Evolutionary conservation across 306 rosid species (phyloP), one percentile per base, ranked within the genome.

Genomic region (Fragaria iinumae): DNA sequence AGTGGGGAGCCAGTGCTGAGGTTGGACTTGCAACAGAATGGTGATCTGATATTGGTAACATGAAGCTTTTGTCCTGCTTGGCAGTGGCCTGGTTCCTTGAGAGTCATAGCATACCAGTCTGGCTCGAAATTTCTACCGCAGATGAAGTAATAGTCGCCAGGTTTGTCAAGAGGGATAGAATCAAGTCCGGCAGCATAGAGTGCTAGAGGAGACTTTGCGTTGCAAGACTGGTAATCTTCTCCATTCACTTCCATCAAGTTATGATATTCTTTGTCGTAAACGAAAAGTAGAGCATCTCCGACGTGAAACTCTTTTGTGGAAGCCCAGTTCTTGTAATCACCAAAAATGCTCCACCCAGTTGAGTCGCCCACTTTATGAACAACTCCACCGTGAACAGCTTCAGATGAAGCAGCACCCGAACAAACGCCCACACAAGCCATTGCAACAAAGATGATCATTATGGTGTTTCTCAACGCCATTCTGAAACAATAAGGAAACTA

Each of bases 221-320:
- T 55, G 62, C 62, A 55, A 55, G 62, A 55, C 8, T 55, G 62
- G 62, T 55, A 55, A n/a, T 55, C 62, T n/a, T 55, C 62, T 55
- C 62, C 62, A n/a, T 55, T 55, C 62, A 55, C 29, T 55, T 55
- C 29, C 62, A 55, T 20, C 29, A 55, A n/a, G 27, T 55, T 55
- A 55, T 55, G 62, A n/a, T n/a, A 55, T 55, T 55, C 62, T 14
- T n/a, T 55, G 23, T n/a, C 2, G 4, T 55, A 55, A 55, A 12
- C 12, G 13, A 21, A 56, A 21, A 56, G 62, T n/a, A 56, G 62
- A 9, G 13, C 0, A 3, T 56, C 62, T 56, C 62, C 62, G 29
- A 56, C 29, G 29, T 56, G 62, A 56, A 56, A 56, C 62, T 56
- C 29, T 56, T 56, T 56, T n/a, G 62, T 56, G 13, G 62, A n/a